phyloP scores from a whole-genome alignment of 257 asterid genomes.

The Leptodermis oblonga region DNA sequence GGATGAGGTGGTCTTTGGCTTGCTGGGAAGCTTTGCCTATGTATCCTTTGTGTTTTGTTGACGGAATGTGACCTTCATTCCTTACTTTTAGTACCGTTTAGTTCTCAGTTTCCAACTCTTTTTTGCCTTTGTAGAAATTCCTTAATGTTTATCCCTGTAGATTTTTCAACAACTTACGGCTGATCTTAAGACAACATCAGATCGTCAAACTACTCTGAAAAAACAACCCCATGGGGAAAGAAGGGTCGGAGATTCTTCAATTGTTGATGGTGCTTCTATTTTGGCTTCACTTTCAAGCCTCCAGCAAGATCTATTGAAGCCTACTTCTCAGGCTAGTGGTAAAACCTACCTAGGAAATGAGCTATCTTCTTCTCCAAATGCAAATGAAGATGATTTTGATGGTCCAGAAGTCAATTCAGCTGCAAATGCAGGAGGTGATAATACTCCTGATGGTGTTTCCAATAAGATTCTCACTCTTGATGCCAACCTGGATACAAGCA shows the following conservation, averaged over 20 bases:
- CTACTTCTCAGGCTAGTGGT: constrained; percentile 55
- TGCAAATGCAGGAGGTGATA: constrained; percentile 43
- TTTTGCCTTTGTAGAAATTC: constrained; percentile 28
- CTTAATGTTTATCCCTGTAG: constrained; percentile 45
- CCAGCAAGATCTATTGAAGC: constrained; percentile 55
- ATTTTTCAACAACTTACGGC: constrained; percentile 65
- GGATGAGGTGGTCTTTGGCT: constrained; percentile 77
- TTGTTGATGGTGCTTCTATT: constrained; percentile 85
- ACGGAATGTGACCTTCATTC: neutral
- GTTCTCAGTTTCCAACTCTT: neutral
- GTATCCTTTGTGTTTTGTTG: constrained; percentile 50
- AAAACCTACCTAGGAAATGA: constrained; percentile 47
- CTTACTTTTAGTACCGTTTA: constrained; percentile 9
- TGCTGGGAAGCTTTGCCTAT: constrained; percentile 67
- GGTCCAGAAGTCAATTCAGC: constrained; percentile 74
- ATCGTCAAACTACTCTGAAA: constrained; percentile 53
- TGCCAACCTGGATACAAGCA: constrained; percentile 44
- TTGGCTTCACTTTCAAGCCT: constrained; percentile 79
- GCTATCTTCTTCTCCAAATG: constrained; percentile 51
- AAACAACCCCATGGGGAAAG: constrained; percentile 54
- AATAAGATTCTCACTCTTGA: constrained; percentile 53
- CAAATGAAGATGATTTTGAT: constrained; percentile 63
- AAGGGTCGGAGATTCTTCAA: constrained; percentile 82
- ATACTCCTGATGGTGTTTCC: constrained; percentile 47
- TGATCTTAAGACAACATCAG: constrained; percentile 64